phyloP scores from a whole-genome alignment of 352 stramenopile species.

The Pythium phragmitis region DNA sequence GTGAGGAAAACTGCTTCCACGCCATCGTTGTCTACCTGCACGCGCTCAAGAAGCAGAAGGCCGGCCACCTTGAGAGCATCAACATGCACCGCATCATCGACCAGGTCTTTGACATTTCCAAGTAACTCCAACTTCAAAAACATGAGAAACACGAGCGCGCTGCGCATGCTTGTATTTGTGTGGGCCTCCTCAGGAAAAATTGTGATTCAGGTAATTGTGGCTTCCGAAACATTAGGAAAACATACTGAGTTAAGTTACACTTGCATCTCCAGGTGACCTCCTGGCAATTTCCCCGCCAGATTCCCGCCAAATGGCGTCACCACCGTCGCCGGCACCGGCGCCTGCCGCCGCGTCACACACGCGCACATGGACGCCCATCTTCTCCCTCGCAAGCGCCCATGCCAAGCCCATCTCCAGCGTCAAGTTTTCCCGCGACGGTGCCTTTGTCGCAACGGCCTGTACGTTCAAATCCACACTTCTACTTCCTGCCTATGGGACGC shows the following conservation, averaged over 20 bases:
- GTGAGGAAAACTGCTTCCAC: slow-evolving; percentile 85
- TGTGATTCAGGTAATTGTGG: background rate
- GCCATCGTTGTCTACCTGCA: slow-evolving; percentile 83
- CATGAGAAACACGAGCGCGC: background rate
- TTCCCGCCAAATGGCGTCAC: background rate
- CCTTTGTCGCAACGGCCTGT: slow-evolving; percentile 64
- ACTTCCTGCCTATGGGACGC: background rate
- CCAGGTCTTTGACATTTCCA: slow-evolving; percentile 81
- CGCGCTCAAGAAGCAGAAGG: slow-evolving; percentile 84
- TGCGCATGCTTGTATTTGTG: too few species aligned
- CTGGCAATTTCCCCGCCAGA: background rate
- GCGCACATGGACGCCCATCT: background rate
- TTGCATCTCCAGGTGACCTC: background rate
- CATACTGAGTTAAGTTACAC: slow-evolving; percentile 8
- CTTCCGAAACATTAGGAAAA: slow-evolving; percentile 2
- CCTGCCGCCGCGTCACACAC: background rate
- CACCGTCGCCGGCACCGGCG: background rate
- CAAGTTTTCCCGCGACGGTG: slow-evolving; percentile 57
- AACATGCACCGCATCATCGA: slow-evolving; percentile 86
- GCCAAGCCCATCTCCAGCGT: slow-evolving; percentile 74
- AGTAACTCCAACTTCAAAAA: slow-evolving; percentile 37
- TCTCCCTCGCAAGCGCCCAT: slow-evolving; percentile 32
- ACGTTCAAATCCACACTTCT: slow-evolving; percentile 2
- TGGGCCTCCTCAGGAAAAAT: too few species aligned
- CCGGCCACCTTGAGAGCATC: slow-evolving; percentile 85